phyloP scores from a whole-genome alignment of 768 basidiomycete genomes.

The Mrakia frigida region DNA sequence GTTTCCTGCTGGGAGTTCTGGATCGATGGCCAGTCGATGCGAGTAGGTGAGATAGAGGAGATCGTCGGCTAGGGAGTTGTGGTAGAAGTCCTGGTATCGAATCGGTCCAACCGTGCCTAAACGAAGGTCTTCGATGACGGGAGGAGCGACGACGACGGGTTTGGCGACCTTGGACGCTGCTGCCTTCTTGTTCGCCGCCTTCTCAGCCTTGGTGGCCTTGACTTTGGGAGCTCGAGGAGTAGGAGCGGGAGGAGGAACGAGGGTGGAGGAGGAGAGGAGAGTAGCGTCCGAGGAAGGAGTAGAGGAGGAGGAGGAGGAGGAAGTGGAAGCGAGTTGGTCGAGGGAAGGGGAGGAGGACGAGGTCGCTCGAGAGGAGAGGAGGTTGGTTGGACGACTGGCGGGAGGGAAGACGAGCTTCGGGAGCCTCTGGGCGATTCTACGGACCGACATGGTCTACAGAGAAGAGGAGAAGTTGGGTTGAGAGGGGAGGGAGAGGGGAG shows the following conservation, averaged over 20 bases:
- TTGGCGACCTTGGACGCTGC: not conserved
- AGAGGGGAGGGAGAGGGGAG: not conserved
- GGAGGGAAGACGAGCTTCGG: constrained; percentile 11
- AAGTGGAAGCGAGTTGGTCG: not conserved
- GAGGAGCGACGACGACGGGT: not conserved
- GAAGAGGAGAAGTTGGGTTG: not conserved
- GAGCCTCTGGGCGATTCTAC: not conserved
- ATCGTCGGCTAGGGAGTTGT: constrained; percentile 73
- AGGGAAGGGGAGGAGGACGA: constrained; percentile 2
- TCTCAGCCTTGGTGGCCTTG: not conserved
- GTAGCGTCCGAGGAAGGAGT: not conserved
- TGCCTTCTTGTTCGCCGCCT: not conserved
- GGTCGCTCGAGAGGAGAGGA: constrained; percentile 10
- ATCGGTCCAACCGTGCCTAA: constrained; percentile 14
- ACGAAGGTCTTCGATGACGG: constrained; percentile 1
- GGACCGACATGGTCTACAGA: not conserved
- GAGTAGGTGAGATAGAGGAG: constrained; percentile 92
- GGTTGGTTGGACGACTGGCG: not conserved
- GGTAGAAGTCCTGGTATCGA: constrained; percentile 77
- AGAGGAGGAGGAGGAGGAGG: not conserved
- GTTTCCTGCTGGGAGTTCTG: constrained; percentile 34
- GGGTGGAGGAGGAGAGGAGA: not conserved
- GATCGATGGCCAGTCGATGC: constrained; percentile 49
- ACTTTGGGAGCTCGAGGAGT: not conserved
- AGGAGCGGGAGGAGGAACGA: too few species aligned